Evolutionary conservation across 805 yeast species (phyloP).

Genomic region (Candida mattraensis): DNA sequence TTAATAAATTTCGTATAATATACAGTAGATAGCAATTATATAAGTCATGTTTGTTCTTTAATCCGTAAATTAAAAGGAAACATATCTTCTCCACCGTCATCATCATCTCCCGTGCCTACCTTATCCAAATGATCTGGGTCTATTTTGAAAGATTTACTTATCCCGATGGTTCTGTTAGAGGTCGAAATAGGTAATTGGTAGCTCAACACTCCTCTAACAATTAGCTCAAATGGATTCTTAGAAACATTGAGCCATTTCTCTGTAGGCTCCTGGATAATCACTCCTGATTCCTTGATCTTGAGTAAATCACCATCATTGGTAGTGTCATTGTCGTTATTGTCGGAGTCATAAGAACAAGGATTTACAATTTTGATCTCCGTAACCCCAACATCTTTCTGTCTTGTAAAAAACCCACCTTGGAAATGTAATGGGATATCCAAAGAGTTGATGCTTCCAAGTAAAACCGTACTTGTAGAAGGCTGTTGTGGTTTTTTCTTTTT

Average conservation of each 20-base stretch:
- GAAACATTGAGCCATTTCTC: slow-evolving; percentile 74
- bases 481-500: slow-evolving; percentile 1
- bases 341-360: slow-evolving; percentile 56
- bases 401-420: slow-evolving; percentile 72
- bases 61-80: too few species aligned
- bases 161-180: slow-evolving; percentile 55
- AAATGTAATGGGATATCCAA: slow-evolving; percentile 76
- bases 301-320: slow-evolving; percentile 14
- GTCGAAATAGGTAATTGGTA: slow-evolving; percentile 69
- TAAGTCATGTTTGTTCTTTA: too few species aligned
- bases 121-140: slow-evolving; percentile 43
- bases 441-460: slow-evolving; percentile 65
- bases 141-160: slow-evolving; percentile 56
- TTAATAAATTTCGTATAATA: too few species aligned
- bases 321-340: slow-evolving; percentile 14
- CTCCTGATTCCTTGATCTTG: slow-evolving; percentile 1
- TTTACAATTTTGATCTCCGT: slow-evolving; percentile 70
- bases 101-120: slow-evolving; percentile 1
- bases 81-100: neutral
- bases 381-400: slow-evolving; percentile 55
- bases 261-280: slow-evolving; percentile 23
- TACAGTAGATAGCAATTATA: too few species aligned
- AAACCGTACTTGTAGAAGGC: slow-evolving; percentile 47
- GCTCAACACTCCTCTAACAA: slow-evolving; percentile 76
- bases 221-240: slow-evolving; percentile 80